Base-by-base conservation (phyloP, 148 eudicot species). In the Spergularia bocconei region DNA sequence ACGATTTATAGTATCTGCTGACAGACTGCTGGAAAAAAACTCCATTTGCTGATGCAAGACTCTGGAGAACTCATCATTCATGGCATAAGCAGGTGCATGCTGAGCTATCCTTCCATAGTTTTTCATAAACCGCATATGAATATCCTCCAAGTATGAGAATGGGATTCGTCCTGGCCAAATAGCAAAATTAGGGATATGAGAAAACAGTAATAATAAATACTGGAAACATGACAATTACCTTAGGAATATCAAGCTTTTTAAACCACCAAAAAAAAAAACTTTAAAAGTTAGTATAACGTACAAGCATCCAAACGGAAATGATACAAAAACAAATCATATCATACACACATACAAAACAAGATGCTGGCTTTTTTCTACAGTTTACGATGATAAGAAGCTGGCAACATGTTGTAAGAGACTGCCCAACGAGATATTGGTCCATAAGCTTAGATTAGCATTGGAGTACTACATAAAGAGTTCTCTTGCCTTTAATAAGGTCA, bases 61-160 rank as follows among this genome's bases (percentile, higher is more conserved):
- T 80, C 96, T 77, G 33, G 96, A 91, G 79, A 91, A 91, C 80
- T 91, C 92, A 62, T 91, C 96, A 75, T 91, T 91, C 93, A 95
- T 90, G 56, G 96, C 91, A 80, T 95, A 95, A 47, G 98, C 98
- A 84, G 97, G 97, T 68, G 97, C 96, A 83, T 75, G 60, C 19
- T 84, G 82, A 65, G 93, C 98, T 79, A 92, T 86, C 80, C 79
- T 95, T 52, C 97, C 92, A 76, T 95, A 95, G 75, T 95, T 95
- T 79, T 95, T 95, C 97, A 95, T 88, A 82, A 95, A 95, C 78
- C 98, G 87, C 97, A 92, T 95, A 53, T 92, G 97, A 79, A 95
- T 87, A 72, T 95, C 96, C 84, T 95, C 97, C 85, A 92, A 87
- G 78, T 95, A 95, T 29, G 98, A 85, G 80, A 95, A 95, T 25